phyloP scores from a whole-genome alignment of 371 early-diverging fungal genomes.

The Mortierella polycephala region DNA sequence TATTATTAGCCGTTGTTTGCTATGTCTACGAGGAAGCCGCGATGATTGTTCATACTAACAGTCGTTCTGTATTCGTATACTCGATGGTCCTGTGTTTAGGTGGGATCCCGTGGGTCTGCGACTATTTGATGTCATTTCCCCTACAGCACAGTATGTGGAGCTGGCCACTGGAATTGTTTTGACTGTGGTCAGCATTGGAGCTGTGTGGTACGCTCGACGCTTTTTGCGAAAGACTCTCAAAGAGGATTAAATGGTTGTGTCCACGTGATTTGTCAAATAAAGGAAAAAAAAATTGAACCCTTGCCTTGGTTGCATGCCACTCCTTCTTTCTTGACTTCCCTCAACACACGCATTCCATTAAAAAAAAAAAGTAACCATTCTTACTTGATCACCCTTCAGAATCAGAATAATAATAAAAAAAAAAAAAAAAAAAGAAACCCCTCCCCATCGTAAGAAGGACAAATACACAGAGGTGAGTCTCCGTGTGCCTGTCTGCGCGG shows the following conservation, averaged over 20 bases:
- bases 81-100: constrained; percentile 37
- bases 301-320: constrained; percentile 44
- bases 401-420: constrained; percentile 7
- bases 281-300: neutral
- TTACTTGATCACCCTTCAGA: neutral
- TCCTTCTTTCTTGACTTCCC: constrained; percentile 29
- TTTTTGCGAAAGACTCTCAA: constrained; percentile 62
- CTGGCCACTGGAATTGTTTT: constrained; percentile 70
- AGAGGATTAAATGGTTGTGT: constrained; percentile 14
- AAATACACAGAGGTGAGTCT: too few relatives aligned
- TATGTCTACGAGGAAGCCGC: neutral
- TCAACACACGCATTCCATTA: constrained; percentile 1
- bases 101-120: constrained; percentile 66
- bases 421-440: constrained; percentile 4
- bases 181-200: constrained; percentile 52
- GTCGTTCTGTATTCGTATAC: neutral
- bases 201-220: constrained; percentile 53
- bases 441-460: neutral
- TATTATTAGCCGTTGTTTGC: constrained; percentile 6
- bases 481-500: too few relatives aligned
- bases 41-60: neutral
- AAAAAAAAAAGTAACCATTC: constrained; percentile 4
- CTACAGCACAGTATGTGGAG: constrained; percentile 67
- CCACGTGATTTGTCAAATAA: neutral
- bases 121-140: constrained; percentile 66